A percentile compares a stretch with the other conserved stretches of the same genome.
Conservation (phyloP, 305 asterid species). For the Plantago lanceolata region DNA sequence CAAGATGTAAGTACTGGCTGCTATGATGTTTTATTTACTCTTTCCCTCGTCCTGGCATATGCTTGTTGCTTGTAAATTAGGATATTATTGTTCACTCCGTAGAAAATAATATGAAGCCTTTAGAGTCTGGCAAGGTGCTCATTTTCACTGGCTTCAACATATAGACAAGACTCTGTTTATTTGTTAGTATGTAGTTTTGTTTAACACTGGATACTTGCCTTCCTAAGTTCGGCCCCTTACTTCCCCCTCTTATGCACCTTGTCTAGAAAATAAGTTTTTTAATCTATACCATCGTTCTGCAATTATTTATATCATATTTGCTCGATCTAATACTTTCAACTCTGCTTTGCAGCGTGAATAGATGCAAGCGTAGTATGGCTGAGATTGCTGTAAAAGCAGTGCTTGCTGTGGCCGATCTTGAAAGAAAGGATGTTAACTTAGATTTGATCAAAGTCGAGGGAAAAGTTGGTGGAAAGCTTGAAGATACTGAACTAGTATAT, state of each 20-base stretch:
- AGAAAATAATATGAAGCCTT: too few species aligned
- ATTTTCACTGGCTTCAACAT: too few species aligned
- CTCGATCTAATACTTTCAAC: conserved; percentile 1
- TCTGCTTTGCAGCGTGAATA: conserved; percentile 67
- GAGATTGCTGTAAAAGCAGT: conserved; percentile 98
- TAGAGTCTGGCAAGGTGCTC: too few species aligned
- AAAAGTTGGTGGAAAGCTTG: conserved; percentile 92
- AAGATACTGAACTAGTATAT: conserved; percentile 83
- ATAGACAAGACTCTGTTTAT: too few species aligned
- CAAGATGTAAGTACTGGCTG: conserved; percentile 67
- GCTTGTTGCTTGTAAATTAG: not conserved
- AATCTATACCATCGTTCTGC: not conserved
- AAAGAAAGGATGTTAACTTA: conserved; percentile 86
- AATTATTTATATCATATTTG: too few species aligned
- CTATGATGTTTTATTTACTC: too few species aligned
- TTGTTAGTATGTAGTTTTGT: not conserved
- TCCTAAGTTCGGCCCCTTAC: not conserved
- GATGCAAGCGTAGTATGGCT: conserved; percentile 87
- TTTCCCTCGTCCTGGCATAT: not conserved
- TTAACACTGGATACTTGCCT: not conserved
- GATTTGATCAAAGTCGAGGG: conserved; percentile 95
- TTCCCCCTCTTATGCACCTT: not conserved
- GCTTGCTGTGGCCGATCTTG: conserved; percentile 90
- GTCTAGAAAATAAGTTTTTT: not conserved
- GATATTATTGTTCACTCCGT: not conserved